A percentile compares a stretch with the other conserved stretches of the same genome.
Evolutionary conservation across 1,284 basidiomycete species (phyloP).

Genomic region (Boletellus deceptivus): DNA sequence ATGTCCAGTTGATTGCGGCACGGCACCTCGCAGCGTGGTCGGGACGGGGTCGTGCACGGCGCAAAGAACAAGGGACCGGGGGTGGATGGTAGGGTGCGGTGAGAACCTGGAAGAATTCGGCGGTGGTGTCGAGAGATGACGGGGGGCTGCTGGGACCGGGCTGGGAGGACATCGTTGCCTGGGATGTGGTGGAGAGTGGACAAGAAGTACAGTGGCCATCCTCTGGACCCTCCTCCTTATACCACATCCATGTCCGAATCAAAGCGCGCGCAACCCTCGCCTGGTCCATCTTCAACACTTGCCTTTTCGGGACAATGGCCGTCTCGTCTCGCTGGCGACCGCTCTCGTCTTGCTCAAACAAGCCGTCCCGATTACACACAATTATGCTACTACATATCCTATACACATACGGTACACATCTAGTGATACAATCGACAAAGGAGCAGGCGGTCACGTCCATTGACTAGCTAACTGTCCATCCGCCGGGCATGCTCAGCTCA

Average conservation of each 20-base stretch:
- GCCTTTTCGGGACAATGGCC: conserved; percentile 35
- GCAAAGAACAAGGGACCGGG: background rate
- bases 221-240: conserved; percentile 23
- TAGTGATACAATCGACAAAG: conserved; percentile 20
- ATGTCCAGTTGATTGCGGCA: conserved; percentile 30
- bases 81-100: conserved; percentile 28
- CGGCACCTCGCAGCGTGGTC: conserved; percentile 26
- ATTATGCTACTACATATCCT: conserved; percentile 11
- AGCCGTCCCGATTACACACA: conserved; percentile 12
- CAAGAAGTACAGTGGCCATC: conserved; percentile 9
- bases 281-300: conserved; percentile 31
- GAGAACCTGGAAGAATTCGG: conserved; percentile 32
- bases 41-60: conserved; percentile 16
- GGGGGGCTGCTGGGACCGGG: conserved; percentile 18
- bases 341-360: conserved; percentile 15
- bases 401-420: conserved; percentile 18
- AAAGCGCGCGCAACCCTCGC: conserved; percentile 22
- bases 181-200: conserved; percentile 1
- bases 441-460: conserved; percentile 1
- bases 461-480: conserved; percentile 31
- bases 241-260: conserved; percentile 21
- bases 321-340: conserved; percentile 18
- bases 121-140: conserved; percentile 22
- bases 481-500: conserved; percentile 38
- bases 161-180: conserved; percentile 14